Conservation (phyloP, 805 yeast genomes). For the Schizosaccharomyces osmophilus region DNA sequence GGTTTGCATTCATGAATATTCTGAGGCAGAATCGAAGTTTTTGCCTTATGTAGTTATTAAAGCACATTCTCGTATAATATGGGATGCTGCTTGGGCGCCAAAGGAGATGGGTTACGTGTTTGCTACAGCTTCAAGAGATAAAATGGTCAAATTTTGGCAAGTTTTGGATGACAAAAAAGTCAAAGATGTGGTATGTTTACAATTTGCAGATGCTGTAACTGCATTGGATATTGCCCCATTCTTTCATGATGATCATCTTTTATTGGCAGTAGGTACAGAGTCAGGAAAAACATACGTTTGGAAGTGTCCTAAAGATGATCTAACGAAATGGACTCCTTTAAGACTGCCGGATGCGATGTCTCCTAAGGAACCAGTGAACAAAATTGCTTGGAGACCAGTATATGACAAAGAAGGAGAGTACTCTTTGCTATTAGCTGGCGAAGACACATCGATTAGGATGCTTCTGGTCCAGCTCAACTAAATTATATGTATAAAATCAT, state of each 20-base stretch:
- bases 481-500: no score
- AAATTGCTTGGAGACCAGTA: neutral
- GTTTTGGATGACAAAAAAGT: conserved; percentile 13
- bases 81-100: conserved; percentile 87
- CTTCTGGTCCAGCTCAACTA: neutral
- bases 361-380: neutral
- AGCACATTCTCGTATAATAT: conserved; percentile 76
- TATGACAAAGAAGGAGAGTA: neutral
- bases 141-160: conserved; percentile 44
- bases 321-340: conserved; percentile 1
- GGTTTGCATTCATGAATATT: conserved; percentile 46
- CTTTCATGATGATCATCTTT: neutral
- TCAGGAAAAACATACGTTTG: neutral
- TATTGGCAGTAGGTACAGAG: neutral
- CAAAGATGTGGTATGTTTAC: neutral
- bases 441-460: neutral
- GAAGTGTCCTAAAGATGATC: neutral
- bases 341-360: neutral
- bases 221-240: conserved; percentile 6
- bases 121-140: conserved; percentile 33
- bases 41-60: conserved; percentile 25
- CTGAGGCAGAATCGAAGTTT: conserved; percentile 18
- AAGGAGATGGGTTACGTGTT: conserved; percentile 18
- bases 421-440: neutral
- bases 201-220: conserved; percentile 7